phyloP scores from a whole-genome alignment of 176 grass and related monocot genomes.

The Pontederia paniculata region DNA sequence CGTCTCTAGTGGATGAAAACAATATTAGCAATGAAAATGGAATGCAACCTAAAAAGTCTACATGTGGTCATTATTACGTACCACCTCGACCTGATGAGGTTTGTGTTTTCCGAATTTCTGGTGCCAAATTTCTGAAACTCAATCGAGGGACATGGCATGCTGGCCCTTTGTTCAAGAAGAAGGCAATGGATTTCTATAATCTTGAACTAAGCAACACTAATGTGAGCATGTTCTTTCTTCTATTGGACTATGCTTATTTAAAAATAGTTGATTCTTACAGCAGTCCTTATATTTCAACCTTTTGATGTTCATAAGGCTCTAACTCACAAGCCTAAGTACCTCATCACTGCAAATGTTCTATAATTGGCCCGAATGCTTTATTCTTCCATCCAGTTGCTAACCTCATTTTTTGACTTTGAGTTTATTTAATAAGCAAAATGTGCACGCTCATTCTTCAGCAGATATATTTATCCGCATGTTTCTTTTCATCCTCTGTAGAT shows the following conservation, averaged over 20 bases:
- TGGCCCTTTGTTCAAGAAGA: conserved; percentile 67
- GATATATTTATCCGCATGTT: no score
- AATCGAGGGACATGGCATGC: conserved; percentile 88
- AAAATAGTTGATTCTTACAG: neutral
- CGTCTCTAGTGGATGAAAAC: conserved; percentile 45
- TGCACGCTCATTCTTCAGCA: no score
- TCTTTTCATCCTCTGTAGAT: no score
- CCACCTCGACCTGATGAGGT: conserved; percentile 69
- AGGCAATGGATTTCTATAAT: conserved; percentile 79
- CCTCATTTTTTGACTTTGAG: no score
- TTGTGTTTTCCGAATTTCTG: conserved; percentile 60
- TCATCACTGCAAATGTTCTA: no score
- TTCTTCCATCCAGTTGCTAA: no score
- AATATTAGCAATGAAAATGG: conserved; percentile 22
- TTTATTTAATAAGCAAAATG: no score
- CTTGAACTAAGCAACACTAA: conserved; percentile 96
- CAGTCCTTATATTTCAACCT: neutral
- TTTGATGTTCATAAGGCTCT: neutral
- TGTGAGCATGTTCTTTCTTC: conserved; percentile 29
- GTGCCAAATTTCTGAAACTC: conserved; percentile 82
- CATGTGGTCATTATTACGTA: conserved; percentile 47
- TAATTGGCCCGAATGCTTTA: no score
- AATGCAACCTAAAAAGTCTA: conserved; percentile 23
- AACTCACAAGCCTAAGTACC: no score
- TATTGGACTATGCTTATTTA: neutral